Conservation (phyloP, 331 rosid species). For the Prunus yedoensis region DNA sequence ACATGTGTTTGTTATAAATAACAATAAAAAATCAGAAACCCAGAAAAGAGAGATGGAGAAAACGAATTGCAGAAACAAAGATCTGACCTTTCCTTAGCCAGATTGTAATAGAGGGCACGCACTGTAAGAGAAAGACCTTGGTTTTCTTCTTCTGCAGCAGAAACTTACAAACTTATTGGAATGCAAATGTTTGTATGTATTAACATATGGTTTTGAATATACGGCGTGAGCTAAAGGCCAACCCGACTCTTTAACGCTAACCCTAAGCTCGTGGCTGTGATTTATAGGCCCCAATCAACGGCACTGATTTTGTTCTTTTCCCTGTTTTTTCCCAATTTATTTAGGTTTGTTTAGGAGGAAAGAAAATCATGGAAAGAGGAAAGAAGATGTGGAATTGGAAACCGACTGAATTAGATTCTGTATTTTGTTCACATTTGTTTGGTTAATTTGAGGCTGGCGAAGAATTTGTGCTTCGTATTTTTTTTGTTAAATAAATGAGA, state of each 20-base stretch:
- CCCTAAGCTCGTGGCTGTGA: constrained; percentile 19
- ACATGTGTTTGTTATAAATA: neutral
- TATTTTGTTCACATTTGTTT: neutral
- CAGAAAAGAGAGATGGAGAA: neutral
- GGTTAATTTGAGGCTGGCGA: constrained; percentile 7
- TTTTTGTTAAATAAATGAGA: neutral
- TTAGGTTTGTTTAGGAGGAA: neutral
- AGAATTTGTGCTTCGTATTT: constrained; percentile 5
- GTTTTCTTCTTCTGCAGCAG: constrained; percentile 8
- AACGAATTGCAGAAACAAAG: constrained; percentile 8
- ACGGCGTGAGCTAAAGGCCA: constrained; percentile 22
- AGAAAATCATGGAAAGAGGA: neutral
- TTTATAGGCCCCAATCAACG: constrained; percentile 27
- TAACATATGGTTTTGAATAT: neutral
- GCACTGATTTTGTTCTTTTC: constrained; percentile 11
- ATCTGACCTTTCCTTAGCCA: constrained; percentile 48
- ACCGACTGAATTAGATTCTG: constrained; percentile 20
- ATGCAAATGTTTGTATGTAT: neutral
- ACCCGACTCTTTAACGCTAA: constrained; percentile 1
- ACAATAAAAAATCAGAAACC: constrained; percentile 1
- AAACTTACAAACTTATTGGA: too few species aligned
- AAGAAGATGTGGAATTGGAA: neutral
- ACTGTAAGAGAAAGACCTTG: constrained; percentile 14
- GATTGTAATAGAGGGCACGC: constrained; percentile 31
- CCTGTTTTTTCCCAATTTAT: too few species aligned